Evolutionary conservation across 768 basidiomycete species (phyloP), one percentile per base, ranked within the genome.

Genomic region (Termitomyces sp.): DNA sequence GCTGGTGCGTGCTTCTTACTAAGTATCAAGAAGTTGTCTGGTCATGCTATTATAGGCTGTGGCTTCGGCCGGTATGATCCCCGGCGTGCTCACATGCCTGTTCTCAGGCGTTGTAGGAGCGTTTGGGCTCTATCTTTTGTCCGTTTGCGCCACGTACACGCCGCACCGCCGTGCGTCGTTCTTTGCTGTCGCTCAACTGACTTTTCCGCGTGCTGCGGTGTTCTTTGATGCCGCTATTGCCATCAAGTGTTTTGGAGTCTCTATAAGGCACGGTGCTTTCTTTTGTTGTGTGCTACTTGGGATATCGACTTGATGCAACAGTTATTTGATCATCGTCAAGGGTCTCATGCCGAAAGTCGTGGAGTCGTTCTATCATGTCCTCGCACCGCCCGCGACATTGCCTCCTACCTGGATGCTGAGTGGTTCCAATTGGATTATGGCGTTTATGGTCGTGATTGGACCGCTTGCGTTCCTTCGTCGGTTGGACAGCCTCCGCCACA

Each of bases 181-280:
- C 71, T 92, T 92, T 63, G 85, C 88, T 14, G 75, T 95, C 20
- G 81, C 90, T 1, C 81, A 89, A 68, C 74, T 98, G 61, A 96
- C 96, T 0, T 97, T 94, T 69, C 96, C 96, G 2, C 84, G 79
- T 44, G 91, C 89, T 0, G 90, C 89, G 0, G 76, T 92, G 39
- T 90, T 92, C 69, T 96, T 98, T 65, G 96, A 98, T 69, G 86
- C 86, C 4, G 96, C 95, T 13, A 94, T 98, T 64, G 94, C 94
- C 10, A 88, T 86, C 69, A 98, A 98, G 69, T 98, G 96, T 70
- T 97, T 97, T 68, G 96, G 96, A 20, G 96, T 98, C 3, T 93
- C 92, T 34, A 87, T 95, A 64, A 94, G 92, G 83, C 93, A 72
- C 46, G 81, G 22, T 42, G 39, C 14, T 20, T n/a, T 22, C 2